A percentile compares a stretch with the other conserved stretches of the same genome.
These are phyloP conservation scores for Corniculantispora saksenae DNA, from an alignment of 2,329 filamentous ascomycete genomes.

Conservation along the genomic window DNA sequence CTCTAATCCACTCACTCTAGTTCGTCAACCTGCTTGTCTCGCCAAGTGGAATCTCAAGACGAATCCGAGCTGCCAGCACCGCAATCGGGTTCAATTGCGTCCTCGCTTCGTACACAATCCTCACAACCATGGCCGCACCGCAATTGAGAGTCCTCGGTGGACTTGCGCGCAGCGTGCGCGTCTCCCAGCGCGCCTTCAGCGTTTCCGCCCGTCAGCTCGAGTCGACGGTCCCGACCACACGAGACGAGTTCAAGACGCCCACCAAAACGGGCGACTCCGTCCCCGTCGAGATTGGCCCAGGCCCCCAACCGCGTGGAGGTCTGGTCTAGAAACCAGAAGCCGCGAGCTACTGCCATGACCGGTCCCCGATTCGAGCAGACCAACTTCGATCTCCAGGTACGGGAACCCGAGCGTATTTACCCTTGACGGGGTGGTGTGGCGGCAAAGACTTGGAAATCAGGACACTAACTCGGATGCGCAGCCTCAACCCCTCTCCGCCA, in stretches of 20 bases:
- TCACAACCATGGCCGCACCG: conserved; percentile 44
- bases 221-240: conserved; percentile 40
- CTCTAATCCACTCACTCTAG: conserved; percentile 21
- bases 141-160: conserved; percentile 48
- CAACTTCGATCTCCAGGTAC: conserved; percentile 86
- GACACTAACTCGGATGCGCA: conserved; percentile 39
- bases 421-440: not conserved
- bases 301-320: conserved; percentile 80
- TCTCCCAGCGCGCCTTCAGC: conserved; percentile 49
- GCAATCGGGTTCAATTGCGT: conserved; percentile 8
- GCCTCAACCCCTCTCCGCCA: conserved; percentile 88
- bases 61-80: conserved; percentile 1
- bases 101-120: not conserved
- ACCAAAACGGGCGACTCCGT: conserved; percentile 46
- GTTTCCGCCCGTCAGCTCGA: conserved; percentile 51
- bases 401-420: conserved; percentile 27
- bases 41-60: not conserved
- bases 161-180: conserved; percentile 46
- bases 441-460: conserved; percentile 10
- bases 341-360: conserved; percentile 80
- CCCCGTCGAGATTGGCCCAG: conserved; percentile 63
- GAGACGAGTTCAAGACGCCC: conserved; percentile 38
- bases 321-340: conserved; percentile 86
- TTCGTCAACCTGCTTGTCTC: conserved; percentile 18
- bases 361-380: conserved; percentile 97